Conservation (phyloP, 805 yeast species). For the Zygosaccharomyces siamensis region DNA sequence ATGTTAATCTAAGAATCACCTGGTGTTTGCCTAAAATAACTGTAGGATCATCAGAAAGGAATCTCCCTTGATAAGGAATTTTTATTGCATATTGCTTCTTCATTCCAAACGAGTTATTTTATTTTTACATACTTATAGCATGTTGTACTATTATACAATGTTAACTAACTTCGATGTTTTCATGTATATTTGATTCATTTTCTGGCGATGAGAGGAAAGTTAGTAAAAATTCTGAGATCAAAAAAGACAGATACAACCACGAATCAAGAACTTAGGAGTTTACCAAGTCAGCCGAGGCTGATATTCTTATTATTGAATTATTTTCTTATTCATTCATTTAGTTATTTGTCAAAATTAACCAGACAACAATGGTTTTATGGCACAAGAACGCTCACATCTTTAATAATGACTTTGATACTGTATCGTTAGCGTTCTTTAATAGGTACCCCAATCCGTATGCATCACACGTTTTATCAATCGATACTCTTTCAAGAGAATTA, state of each 20-base stretch:
- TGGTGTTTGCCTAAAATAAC: neutral
- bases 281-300: neutral
- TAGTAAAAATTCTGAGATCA: too few species aligned
- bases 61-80: neutral
- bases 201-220: neutral
- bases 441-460: slow-evolving; percentile 76
- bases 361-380: slow-evolving; percentile 54
- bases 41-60: neutral
- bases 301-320: neutral
- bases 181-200: neutral
- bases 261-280: neutral
- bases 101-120: neutral
- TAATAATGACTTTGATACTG: slow-evolving; percentile 63
- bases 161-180: neutral
- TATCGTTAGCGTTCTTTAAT: slow-evolving; percentile 71
- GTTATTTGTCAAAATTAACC: neutral
- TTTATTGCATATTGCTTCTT: neutral
- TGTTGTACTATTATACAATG: neutral
- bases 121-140: neutral
- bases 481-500: slow-evolving; percentile 59
- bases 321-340: neutral
- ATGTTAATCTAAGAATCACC: neutral
- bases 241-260: neutral
- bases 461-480: slow-evolving; percentile 76
- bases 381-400: slow-evolving; percentile 53